A percentile compares a stretch with the other conserved stretches of the same genome.
Conservation (phyloP, 768 basidiomycete species). For the Asterophora lycoperdoides region DNA sequence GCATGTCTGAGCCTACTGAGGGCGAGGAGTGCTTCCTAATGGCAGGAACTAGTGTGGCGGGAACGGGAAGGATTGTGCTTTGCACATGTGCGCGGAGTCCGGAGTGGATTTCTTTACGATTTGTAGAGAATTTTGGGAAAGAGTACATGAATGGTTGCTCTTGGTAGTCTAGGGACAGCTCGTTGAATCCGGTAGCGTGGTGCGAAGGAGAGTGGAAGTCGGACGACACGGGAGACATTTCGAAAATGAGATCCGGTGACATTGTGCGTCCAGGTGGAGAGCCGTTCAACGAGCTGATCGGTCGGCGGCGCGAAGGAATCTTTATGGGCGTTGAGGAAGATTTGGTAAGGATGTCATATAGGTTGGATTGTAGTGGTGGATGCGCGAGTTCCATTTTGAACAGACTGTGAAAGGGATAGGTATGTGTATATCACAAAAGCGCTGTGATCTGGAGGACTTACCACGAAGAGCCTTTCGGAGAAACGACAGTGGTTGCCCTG, state of each 20-base stretch:
- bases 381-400: constrained; percentile 11
- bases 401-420: constrained; percentile 6
- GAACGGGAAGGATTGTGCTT: constrained; percentile 1
- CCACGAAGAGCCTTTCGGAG: constrained; percentile 2
- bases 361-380: constrained; percentile 2
- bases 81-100: constrained; percentile 11
- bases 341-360: constrained; percentile 17
- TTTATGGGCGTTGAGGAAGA: constrained; percentile 40
- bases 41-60: neutral
- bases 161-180: constrained; percentile 13
- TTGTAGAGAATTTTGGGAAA: constrained; percentile 29
- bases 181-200: constrained; percentile 19
- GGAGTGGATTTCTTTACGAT: constrained; percentile 8
- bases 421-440: neutral
- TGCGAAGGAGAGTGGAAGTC: constrained; percentile 19
- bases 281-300: constrained; percentile 16
- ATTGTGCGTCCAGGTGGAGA: constrained; percentile 28
- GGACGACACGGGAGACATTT: constrained; percentile 46
- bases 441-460: constrained; percentile 12
- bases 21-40: constrained; percentile 6
- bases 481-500: constrained; percentile 3
- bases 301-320: constrained; percentile 35
- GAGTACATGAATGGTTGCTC: constrained; percentile 37
- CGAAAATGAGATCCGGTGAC: constrained; percentile 49
- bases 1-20: no score